Percentiles rank a stretch among this genome's conserved stretches.
Evolutionary conservation across 331 rosid genomes (phyloP).

Genomic region (Acacia concinna): DNA sequence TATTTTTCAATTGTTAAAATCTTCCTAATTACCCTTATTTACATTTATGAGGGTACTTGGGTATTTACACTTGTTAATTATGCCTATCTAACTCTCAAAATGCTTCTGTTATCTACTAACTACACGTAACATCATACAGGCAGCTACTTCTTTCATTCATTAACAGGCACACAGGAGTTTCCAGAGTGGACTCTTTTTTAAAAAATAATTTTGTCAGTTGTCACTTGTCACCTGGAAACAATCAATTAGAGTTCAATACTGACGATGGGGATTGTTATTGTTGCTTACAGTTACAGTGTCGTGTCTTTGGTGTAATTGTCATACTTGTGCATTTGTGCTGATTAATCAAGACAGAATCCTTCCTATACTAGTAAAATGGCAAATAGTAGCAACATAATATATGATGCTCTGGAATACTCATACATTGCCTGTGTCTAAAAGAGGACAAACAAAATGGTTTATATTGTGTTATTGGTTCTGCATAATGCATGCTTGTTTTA

Average conservation of each 20-base stretch:
- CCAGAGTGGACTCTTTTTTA: too few relatives aligned
- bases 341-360: neutral
- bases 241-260: conserved; percentile 14
- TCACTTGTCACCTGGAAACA: neutral
- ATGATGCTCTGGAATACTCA: conserved; percentile 15
- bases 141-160: neutral
- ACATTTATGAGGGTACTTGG: neutral
- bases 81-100: neutral
- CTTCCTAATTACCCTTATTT: neutral
- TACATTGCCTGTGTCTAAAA: neutral
- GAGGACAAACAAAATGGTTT: neutral
- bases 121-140: neutral
- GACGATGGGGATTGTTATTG: neutral
- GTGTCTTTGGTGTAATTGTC: conserved; percentile 9
- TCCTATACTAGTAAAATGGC: neutral
- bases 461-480: neutral
- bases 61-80: neutral
- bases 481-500: conserved; percentile 19
- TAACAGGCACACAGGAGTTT: neutral
- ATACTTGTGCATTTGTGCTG: conserved; percentile 4
- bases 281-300: neutral
- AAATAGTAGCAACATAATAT: conserved; percentile 12
- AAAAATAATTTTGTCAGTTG: neutral
- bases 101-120: neutral
- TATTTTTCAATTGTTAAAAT: neutral